phyloP scores from a whole-genome alignment of 1,139 yeast genomes.

The Suhomyces terraborum region DNA sequence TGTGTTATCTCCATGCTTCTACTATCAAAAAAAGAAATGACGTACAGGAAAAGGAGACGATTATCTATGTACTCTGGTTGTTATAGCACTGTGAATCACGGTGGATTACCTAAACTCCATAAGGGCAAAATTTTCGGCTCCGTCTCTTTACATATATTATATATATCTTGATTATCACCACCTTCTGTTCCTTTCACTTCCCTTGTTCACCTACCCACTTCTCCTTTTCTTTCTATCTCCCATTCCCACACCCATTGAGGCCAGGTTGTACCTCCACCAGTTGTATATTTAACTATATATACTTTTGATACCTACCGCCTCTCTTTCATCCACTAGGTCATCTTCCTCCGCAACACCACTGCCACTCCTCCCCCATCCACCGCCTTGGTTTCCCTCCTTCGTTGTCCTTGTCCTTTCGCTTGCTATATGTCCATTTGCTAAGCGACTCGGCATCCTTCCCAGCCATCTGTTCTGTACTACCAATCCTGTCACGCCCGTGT shows the following conservation, averaged over 20 bases:
- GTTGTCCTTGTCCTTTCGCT: too few relatives aligned
- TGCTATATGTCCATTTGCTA: constrained; percentile 3
- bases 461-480: neutral
- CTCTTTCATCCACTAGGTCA: constrained; percentile 4
- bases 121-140: constrained; percentile 9
- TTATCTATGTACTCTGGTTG: constrained; percentile 13
- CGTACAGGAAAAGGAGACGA: constrained; percentile 14
- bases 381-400: constrained; percentile 5
- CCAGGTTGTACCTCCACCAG: constrained; percentile 8
- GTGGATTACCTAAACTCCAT: constrained; percentile 10
- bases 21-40: constrained; percentile 12
- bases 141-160: constrained; percentile 12
- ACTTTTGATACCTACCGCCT: constrained; percentile 7
- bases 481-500: neutral
- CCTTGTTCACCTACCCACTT: constrained; percentile 2
- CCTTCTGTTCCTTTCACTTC: neutral
- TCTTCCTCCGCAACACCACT: neutral
- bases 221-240: constrained; percentile 4
- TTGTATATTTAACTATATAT: constrained; percentile 9
- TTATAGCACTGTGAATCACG: constrained; percentile 15
- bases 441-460: neutral
- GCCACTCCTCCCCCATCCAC: too few relatives aligned
- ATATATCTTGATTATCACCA: constrained; percentile 1
- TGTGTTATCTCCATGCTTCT: constrained; percentile 12
- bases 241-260: constrained; percentile 8